Evolutionary conservation across 441 rosid species (phyloP).

Genomic region (Rhodomyrtus psidioides): DNA sequence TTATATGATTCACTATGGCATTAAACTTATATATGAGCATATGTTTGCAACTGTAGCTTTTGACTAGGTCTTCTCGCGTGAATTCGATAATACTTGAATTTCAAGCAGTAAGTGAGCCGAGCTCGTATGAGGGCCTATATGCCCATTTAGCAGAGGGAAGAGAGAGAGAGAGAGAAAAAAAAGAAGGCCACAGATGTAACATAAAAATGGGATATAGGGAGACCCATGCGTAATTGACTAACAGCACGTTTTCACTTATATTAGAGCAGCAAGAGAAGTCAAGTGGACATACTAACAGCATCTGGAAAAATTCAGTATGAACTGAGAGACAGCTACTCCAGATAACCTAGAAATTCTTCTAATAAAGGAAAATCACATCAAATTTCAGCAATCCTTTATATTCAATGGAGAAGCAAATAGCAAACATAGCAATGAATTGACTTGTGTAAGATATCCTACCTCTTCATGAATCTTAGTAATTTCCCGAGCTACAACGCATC

Average conservation of each 20-base stretch:
- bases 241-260: neutral
- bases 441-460: constrained; percentile 23
- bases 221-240: no score
- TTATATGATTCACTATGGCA: neutral
- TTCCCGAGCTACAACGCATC: constrained; percentile 84
- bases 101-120: neutral
- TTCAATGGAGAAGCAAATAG: no score
- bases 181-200: neutral
- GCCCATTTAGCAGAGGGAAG: neutral
- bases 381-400: no score
- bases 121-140: neutral
- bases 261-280: neutral
- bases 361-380: no score
- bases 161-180: neutral
- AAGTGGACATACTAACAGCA: neutral
- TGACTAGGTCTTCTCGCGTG: neutral
- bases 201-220: no score
- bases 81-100: neutral
- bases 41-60: neutral
- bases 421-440: neutral
- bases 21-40: neutral
- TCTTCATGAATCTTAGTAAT: constrained; percentile 90
- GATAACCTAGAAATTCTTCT: no score
- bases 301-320: neutral
- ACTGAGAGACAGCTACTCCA: neutral